Evolutionary conservation across 2,329 filamentous ascomycete species (phyloP), one percentile per base, ranked within the genome.

Genomic region (Apiospora aurea): DNA sequence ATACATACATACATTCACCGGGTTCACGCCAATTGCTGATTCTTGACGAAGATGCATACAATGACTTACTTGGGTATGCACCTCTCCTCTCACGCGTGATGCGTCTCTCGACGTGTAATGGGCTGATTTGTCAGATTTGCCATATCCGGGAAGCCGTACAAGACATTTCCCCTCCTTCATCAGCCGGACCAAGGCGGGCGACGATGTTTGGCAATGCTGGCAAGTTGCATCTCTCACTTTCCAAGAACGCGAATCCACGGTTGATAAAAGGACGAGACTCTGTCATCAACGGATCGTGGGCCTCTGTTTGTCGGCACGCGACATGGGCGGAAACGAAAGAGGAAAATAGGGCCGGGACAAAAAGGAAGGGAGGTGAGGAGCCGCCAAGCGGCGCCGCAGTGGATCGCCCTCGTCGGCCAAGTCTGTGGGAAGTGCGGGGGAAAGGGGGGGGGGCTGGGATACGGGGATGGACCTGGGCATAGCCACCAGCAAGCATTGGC

Each of bases 321-420:
- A 38, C 53, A 38, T 64, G 41, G 57, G 57, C 57, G n/a, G 10
- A n/a, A 41, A 41, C 57, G n/a, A 41, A 64, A n/a, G 29, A 38
- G 57, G 57, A n/a, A 64, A 41, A 7, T 8, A 29, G 34, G 57
- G 57, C 57, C 57, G 57, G 57, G 57, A 10, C 34, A 41, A 41
- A 61, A n/a, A 21, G 34, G 34, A 64, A n/a, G 29, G 41, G 24
- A 46, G n/a, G 4, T 18, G 43, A 34, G 26, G 41, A 47, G 26
- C 44, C 44, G 66, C 66, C 66, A 68, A 68, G 66, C 66, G 66
- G 66, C 66, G 66, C 66, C 66, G 66, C 11, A 21, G 66, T 68
- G 66, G 66, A 47, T 68, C 66, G 44, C 41, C 10, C 43, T 68
- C 57, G 57, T 46, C 66, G 66, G 66, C 66, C 66, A 68, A 68